Conservation (phyloP, 108 stramenopile genomes). For the Nitzschia sp. region DNA sequence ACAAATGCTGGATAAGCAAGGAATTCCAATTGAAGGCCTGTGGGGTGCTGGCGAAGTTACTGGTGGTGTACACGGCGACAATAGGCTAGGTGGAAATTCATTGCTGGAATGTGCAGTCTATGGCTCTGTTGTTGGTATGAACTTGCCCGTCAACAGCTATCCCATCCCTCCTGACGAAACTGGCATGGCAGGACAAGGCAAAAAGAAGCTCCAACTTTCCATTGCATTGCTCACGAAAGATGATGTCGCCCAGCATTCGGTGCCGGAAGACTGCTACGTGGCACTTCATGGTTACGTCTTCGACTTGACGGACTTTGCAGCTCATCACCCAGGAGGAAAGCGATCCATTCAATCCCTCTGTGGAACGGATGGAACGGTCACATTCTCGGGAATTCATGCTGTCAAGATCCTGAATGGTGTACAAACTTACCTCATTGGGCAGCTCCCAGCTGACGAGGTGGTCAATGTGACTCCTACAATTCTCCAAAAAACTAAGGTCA, state of each 20-base stretch:
- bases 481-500: background rate
- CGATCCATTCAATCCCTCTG: constrained; percentile 55
- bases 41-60: constrained; percentile 80
- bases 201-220: background rate
- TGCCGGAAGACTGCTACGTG: constrained; percentile 27
- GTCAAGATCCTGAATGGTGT: background rate
- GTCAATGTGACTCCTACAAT: background rate
- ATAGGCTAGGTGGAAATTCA: constrained; percentile 85
- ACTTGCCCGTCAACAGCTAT: background rate
- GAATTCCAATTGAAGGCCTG: constrained; percentile 53
- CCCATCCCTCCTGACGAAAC: background rate
- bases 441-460: background rate
- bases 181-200: background rate
- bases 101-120: constrained; percentile 90
- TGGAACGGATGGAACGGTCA: constrained; percentile 62
- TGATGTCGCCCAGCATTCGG: constrained; percentile 53
- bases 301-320: constrained; percentile 19
- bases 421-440: background rate
- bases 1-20: constrained; percentile 51
- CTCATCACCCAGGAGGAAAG: constrained; percentile 27
- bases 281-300: constrained; percentile 21
- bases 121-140: constrained; percentile 68
- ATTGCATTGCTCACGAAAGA: constrained; percentile 28
- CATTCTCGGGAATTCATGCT: background rate
- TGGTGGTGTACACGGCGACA: constrained; percentile 77